Evolutionary conservation across 148 eudicot genomes (phyloP).

Genomic region (Cornus suecica): DNA sequence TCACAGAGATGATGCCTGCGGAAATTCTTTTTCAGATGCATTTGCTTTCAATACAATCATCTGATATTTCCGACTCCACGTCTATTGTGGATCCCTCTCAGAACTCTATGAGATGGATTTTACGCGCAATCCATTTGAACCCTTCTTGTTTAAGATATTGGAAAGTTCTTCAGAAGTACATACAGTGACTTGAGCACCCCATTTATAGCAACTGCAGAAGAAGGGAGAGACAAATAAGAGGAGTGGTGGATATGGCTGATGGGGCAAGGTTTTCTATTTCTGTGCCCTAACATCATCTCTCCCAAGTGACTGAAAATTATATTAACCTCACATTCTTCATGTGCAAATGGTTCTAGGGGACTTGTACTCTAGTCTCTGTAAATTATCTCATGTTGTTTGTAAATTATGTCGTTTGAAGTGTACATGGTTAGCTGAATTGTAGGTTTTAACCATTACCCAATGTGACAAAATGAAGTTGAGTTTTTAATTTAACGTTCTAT

Average conservation of each 20-base stretch:
- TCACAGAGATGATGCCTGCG: constrained; percentile 66
- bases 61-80: constrained; percentile 24
- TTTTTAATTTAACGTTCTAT: too few species aligned
- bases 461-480: too few species aligned
- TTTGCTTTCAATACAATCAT: constrained; percentile 48
- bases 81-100: constrained; percentile 28
- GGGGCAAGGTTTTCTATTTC: too few species aligned
- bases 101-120: constrained; percentile 52
- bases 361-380: not conserved
- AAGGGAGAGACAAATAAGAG: not conserved
- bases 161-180: constrained; percentile 48
- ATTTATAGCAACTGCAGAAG: not conserved
- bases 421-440: not conserved
- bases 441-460: too few species aligned
- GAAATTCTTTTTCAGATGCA: constrained; percentile 86
- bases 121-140: constrained; percentile 77
- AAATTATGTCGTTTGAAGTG: not conserved
- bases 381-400: not conserved
- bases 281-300: too few species aligned
- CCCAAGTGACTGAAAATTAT: too few species aligned
- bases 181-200: constrained; percentile 17
- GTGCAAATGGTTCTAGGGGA: too few species aligned
- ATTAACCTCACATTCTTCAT: too few species aligned
- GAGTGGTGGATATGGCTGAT: too few species aligned
- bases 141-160: constrained; percentile 85